A percentile compares a stretch with the other conserved stretches of the same genome.
Evolutionary conservation across 2,329 filamentous ascomycete species (phyloP).

Genomic region (Ceratocystis alfenasii): DNA sequence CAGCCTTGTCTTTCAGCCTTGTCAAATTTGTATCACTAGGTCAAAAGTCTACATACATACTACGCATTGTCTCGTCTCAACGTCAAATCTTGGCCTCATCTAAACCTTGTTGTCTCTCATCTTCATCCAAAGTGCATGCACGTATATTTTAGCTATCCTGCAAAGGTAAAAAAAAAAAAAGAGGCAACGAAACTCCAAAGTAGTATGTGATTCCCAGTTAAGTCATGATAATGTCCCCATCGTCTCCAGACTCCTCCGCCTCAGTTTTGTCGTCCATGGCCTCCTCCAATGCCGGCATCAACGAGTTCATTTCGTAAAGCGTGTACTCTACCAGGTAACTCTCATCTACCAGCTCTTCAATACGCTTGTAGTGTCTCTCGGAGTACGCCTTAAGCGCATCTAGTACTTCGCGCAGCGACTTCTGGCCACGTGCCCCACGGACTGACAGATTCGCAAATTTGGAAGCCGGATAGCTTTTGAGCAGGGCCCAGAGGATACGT

Average conservation of each 20-base stretch:
- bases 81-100: neutral
- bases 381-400: conserved; percentile 84
- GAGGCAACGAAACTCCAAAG: conserved; percentile 16
- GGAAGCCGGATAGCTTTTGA: conserved; percentile 68
- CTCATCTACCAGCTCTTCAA: conserved; percentile 85
- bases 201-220: conserved; percentile 13
- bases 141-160: conserved; percentile 17
- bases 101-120: neutral
- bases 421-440: conserved; percentile 44
- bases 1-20: conserved; percentile 20
- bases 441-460: conserved; percentile 61
- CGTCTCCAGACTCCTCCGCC: conserved; percentile 31
- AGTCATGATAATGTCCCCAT: conserved; percentile 35
- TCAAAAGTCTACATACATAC: conserved; percentile 3
- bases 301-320: conserved; percentile 78
- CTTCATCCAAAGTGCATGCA: conserved; percentile 5
- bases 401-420: conserved; percentile 69
- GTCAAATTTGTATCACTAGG: neutral
- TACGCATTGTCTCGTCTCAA: neutral
- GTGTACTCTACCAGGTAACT: conserved; percentile 93
- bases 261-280: conserved; percentile 29
- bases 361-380: conserved; percentile 78
- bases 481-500: conserved; percentile 65
- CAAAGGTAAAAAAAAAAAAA: neutral
- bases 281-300: conserved; percentile 36